Evolutionary conservation across 495 filamentous ascomycete species (phyloP), one percentile per base, ranked within the genome.

Genomic region (Penicillium verhagenii): DNA sequence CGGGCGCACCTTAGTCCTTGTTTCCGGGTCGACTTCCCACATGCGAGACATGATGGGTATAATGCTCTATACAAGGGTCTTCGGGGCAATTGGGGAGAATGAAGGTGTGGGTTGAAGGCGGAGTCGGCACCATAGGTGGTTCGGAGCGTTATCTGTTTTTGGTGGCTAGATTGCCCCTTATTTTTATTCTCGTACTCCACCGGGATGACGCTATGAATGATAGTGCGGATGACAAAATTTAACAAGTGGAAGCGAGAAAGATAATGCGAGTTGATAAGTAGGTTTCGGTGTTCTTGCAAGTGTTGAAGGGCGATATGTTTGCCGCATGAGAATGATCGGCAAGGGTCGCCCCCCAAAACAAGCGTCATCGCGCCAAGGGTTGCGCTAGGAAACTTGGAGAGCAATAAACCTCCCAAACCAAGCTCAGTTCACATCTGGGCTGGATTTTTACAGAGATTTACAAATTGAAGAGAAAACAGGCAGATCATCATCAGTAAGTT

Each of bases 21-120:
- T 96, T 76, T 96, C 92, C 18, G 93, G 92, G 74, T 97, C 93
- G 57, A 97, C 92, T 72, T 97, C 93, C 93, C 93, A 97, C 89
- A 95, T 92, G 66, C 81, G 83, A 59, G 75, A 77, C 76, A 79
- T 79, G 19, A 38, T 65, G 59, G 24, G 46, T 47, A 54, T 25
- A 9, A 20, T 23, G 42, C 31, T 50, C 16, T 60, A 53, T 48
- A 48, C 23, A 48, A 28, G 31, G 47, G 10, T 39, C 20, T 14
- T 46, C 2, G 43, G 10, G 25, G 48, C 25, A 60, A 50, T 56
- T 52, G 44, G 35, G 21, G 38, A 43, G 47, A 35, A n/a, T 37
- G 39, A 47, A 39, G 48, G 48, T 14, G 37, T 48, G 20, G 19
- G 37, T 25, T 20, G 19, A 46, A 47, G 43, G 48, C 39, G 56